Evolutionary conservation across 257 asterid species (phyloP), one percentile per base, ranked within the genome.

Genomic region (Solanum sejunctum): DNA sequence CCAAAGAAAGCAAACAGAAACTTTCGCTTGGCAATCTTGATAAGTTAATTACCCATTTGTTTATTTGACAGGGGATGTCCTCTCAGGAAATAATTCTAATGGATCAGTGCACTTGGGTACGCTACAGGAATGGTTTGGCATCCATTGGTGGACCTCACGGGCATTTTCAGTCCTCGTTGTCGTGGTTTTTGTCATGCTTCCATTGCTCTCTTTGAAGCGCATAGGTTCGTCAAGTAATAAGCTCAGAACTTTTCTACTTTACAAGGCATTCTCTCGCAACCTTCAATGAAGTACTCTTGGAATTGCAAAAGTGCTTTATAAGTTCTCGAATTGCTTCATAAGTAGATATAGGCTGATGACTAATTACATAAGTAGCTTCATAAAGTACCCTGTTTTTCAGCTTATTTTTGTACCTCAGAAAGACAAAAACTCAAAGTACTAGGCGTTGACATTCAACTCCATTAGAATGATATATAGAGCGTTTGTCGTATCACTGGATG

Each of bases 101-200:
- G 98, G 97, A 85, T 87, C 94, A 12, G 89, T 92, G 86, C 99
- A 95, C 89, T 88, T 92, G 86, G 99, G 99, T 15, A 80, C 95
- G 84, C 88, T 97, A 57, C 99, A 95, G 89, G 96, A 94, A 88
- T 97, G 99, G 99, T 95, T 97, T 86, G 98, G 98, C 51, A 78
- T 85, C 84, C 98, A 95, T 52, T 95, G 99, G 98, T 97, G 98
- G 99, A 95, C 85, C 51, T 89, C 97, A 1, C 97, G 98, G 3
- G 93, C 94, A 87, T 91, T 82, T 86, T 86, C 98, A 0, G 90
- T 95, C 87, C 90, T 97, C 67, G 63, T 95, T n/a, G 89, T 95
- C 51, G 94, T 97, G 87, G 91, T 97, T 84, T 89, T 95, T 83
- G 89, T 93, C 84, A 85, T 97, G 89, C 93, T 93, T 88, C 99